A percentile compares a stretch with the other conserved stretches of the same genome.
Conservation (phyloP, 2,329 filamentous ascomycete species). For the Talaromyces amestolkiae region DNA sequence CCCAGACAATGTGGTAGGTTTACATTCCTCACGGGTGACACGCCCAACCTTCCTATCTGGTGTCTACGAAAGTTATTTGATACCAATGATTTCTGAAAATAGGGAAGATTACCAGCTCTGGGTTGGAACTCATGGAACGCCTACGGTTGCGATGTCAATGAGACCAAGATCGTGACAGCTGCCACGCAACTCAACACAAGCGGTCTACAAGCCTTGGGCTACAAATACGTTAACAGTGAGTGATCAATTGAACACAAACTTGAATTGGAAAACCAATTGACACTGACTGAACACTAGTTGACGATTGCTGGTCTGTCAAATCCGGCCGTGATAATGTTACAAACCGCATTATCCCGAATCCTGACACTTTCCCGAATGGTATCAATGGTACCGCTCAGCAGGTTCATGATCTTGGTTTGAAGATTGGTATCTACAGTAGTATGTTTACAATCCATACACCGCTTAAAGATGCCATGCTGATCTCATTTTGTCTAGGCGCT, state of each 20-base stretch:
- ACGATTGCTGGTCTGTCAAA: slow-evolving; percentile 61
- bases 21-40: background rate
- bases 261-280: background rate
- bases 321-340: slow-evolving; percentile 43
- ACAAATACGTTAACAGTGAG: slow-evolving; percentile 48
- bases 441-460: background rate
- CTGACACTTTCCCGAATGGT: slow-evolving; percentile 56
- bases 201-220: slow-evolving; percentile 50
- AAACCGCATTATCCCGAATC: slow-evolving; percentile 48
- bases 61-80: background rate
- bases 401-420: slow-evolving; percentile 58
- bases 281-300: slow-evolving; percentile 35
- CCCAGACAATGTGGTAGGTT: slow-evolving; percentile 30
- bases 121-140: slow-evolving; percentile 50
- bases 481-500: slow-evolving; percentile 25
- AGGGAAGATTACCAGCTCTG: slow-evolving; percentile 35
- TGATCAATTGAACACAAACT: background rate
- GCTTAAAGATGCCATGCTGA: background rate
- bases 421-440: slow-evolving; percentile 60
- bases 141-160: slow-evolving; percentile 49
- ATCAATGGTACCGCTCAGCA: slow-evolving; percentile 54
- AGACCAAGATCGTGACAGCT: slow-evolving; percentile 47
- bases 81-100: background rate
- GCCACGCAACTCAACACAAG: slow-evolving; percentile 46
- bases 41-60: too few relatives aligned